Evolutionary conservation across 805 yeast species (phyloP).

Genomic region (Cephaloascus albidus): DNA sequence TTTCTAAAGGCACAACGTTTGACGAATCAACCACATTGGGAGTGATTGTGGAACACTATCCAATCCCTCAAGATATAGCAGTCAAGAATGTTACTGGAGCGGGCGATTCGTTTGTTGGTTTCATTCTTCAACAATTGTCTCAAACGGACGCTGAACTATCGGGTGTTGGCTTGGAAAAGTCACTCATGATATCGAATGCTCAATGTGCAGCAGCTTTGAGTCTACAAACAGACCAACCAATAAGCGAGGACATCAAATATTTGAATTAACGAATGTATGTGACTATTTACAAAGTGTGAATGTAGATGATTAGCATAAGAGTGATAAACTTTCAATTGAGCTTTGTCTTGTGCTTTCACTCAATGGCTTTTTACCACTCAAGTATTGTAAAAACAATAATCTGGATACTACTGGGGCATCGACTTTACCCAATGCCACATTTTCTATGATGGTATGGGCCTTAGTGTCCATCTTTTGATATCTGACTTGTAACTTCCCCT

Average conservation of each 20-base stretch:
- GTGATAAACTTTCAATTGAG: constrained; percentile 24
- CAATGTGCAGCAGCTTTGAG: not conserved
- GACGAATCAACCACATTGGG: constrained; percentile 28
- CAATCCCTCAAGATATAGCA: constrained; percentile 26
- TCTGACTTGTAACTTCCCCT: constrained; percentile 37
- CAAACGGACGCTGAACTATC: not conserved
- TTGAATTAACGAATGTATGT: too few relatives aligned
- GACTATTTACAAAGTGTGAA: too few relatives aligned
- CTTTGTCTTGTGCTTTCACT: constrained; percentile 42
- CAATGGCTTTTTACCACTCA: constrained; percentile 61
- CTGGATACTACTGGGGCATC: constrained; percentile 53
- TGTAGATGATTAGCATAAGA: not conserved
- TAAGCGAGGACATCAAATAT: not conserved
- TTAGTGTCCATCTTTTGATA: constrained; percentile 29
- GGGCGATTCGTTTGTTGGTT: constrained; percentile 76
- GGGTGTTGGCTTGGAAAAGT: not conserved
- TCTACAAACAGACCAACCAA: not conserved
- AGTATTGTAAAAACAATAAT: constrained; percentile 65
- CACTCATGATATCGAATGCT: not conserved
- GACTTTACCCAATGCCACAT: constrained; percentile 45
- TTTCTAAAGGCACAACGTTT: constrained; percentile 5
- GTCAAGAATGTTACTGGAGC: constrained; percentile 77
- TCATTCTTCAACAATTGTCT: constrained; percentile 14
- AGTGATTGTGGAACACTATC: constrained; percentile 55
- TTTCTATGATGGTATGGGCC: constrained; percentile 13